Percentiles rank a stretch among this genome's conserved stretches.
phyloP scores from a whole-genome alignment of 192 early-diverging fungal genomes.

The Coemansia sp. region DNA sequence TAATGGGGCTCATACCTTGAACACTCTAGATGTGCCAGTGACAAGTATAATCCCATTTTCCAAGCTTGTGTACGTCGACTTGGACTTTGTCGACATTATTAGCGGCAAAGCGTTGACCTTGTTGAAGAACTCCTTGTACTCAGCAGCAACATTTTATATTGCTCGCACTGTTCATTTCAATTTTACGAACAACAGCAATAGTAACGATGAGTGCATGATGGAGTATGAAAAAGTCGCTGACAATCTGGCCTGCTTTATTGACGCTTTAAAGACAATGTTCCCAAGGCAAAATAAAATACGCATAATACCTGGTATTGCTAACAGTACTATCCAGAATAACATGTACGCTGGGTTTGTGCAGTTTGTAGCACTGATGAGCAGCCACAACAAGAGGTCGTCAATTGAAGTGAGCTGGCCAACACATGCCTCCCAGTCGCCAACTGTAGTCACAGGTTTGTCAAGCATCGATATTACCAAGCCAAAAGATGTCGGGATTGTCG shows the following conservation, averaged over 20 bases:
- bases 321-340: neutral
- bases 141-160: neutral
- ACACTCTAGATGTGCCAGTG: neutral
- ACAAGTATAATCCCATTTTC: neutral
- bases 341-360: neutral
- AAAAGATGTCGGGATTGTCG: neutral
- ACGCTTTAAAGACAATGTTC: neutral
- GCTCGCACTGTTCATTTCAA: neutral
- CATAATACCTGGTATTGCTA: neutral
- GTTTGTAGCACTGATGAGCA: neutral
- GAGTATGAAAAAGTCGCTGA: neutral
- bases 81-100: neutral
- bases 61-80: neutral
- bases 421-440: neutral
- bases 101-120: neutral
- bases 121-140: neutral
- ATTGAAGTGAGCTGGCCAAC: constrained; percentile 1
- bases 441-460: neutral
- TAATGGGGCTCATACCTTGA: neutral
- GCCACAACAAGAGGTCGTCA: neutral
- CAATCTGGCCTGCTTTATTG: neutral
- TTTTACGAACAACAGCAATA: neutral
- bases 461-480: neutral
- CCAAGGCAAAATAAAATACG: neutral
- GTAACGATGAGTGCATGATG: neutral